Conservation (phyloP, 345 rosid genomes). For the Jatropha curcas region DNA sequence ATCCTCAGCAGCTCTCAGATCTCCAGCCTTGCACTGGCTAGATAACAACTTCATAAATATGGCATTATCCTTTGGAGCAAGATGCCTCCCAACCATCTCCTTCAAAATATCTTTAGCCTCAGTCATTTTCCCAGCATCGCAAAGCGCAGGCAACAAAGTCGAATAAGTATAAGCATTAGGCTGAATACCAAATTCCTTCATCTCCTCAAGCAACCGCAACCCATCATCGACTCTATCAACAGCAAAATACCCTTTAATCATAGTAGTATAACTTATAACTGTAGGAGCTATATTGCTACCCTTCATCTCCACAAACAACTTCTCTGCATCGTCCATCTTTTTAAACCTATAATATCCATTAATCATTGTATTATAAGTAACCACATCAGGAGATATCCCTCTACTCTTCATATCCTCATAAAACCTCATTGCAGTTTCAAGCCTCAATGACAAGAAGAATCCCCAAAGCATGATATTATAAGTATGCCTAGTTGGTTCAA, state of each 20-base stretch:
- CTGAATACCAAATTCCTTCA: constrained; percentile 63
- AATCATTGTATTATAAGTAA: constrained; percentile 77
- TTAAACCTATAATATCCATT: constrained; percentile 68
- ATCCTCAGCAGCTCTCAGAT: constrained; percentile 66
- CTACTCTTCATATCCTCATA: constrained; percentile 76
- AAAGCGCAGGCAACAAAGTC: constrained; percentile 74
- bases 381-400: constrained; percentile 62
- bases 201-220: constrained; percentile 75
- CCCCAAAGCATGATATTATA: constrained; percentile 90
- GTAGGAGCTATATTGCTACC: constrained; percentile 63
- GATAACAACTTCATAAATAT: constrained; percentile 64
- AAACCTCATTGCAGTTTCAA: constrained; percentile 69
- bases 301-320: constrained; percentile 85
- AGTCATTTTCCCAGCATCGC: constrained; percentile 63
- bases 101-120: constrained; percentile 63
- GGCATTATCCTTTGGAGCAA: constrained; percentile 72
- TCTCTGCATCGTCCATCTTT: constrained; percentile 80
- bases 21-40: constrained; percentile 60
- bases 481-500: constrained; percentile 73
- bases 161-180: constrained; percentile 77
- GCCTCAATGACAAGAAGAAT: constrained; percentile 69
- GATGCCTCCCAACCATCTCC: constrained; percentile 63
- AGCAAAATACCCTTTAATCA: constrained; percentile 78
- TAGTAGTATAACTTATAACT: constrained; percentile 77
- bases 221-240: constrained; percentile 63